Base-by-base conservation (phyloP, 169 alveolate genomes). In the Plasmodium vivax region DNA sequence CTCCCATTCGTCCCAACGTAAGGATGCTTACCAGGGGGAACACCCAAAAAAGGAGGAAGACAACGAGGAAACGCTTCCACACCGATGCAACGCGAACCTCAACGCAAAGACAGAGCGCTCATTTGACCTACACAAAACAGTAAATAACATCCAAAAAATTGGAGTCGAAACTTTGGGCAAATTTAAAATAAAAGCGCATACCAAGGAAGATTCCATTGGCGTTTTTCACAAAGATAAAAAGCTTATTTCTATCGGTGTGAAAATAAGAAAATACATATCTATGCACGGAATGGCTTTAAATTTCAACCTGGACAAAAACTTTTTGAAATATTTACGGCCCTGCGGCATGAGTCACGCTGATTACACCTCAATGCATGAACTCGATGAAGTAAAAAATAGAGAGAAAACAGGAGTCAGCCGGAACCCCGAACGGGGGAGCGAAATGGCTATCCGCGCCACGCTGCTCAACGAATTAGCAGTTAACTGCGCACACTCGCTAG, bases 261-360 rank as follows among this genome's bases (percentile, higher is more conserved):
- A 92, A 73, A 92, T 94, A 74, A 75, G 94, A 82, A 85, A 85
- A 90, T 96, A 95, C 93, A 54, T 96, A 62, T 82, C 96, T 30
- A 79, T 83, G 88, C 97, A 96, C 56, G 97, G 97, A n/a, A 75
- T 96, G 84, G 95, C 97, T 43, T 54, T 96, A 68, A 96, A 96
- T 83, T 87, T 96, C 32, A 45, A 72, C 43, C 72, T 90, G 62
- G 77, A 93, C 68, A 79, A 72, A 12, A 58, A 47, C 4, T 83
- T 75, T 68, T 92, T 85, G 84, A 74, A 73, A 72, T 72, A 74
- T 47, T 56, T 96, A 77, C 82, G 94, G 32, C 91, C 97, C 36
- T 96, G 97, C 47, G 97, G 97, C 23, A 94, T 96, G 94, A 41
- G 34, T 51, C 94, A 90, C 54, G 54, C 23, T 82, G 41, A 90